Percentiles rank a stretch among this genome's conserved stretches.
phyloP scores from a whole-genome alignment of 2,329 filamentous ascomycete genomes.

The Aspergillus floridensis region DNA sequence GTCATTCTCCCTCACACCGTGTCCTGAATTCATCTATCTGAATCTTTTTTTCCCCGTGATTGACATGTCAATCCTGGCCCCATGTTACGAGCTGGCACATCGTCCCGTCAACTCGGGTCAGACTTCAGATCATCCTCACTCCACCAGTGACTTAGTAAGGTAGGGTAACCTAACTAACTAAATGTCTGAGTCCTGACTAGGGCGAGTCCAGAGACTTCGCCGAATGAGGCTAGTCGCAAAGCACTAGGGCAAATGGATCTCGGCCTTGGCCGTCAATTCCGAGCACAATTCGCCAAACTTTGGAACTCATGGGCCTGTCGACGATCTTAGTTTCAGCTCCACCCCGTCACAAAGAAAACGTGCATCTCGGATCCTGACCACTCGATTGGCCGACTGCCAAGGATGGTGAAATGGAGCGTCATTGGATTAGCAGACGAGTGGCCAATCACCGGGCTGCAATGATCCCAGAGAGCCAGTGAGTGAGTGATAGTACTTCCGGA shows the following conservation, averaged over 20 bases:
- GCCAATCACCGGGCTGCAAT: conserved; percentile 18
- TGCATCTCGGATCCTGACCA: conserved; percentile 14
- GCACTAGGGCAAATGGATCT: conserved; percentile 13
- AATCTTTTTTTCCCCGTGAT: neutral
- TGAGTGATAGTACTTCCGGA: conserved; percentile 15
- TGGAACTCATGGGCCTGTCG: conserved; percentile 12
- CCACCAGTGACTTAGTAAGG: neutral
- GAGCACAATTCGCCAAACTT: conserved; percentile 11
- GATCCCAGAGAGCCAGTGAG: conserved; percentile 7
- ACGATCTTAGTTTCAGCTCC: conserved; percentile 21
- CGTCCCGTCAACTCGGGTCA: conserved; percentile 24
- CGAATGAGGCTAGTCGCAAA: neutral
- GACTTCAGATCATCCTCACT: conserved; percentile 14
- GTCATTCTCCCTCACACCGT: neutral
- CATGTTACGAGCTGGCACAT: conserved; percentile 3
- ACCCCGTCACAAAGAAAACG: conserved; percentile 14
- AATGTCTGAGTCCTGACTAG: neutral
- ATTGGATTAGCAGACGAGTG: conserved; percentile 9
- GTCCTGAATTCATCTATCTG: neutral
- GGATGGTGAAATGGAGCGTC: conserved; percentile 22
- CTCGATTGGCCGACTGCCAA: conserved; percentile 15
- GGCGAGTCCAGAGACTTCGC: neutral
- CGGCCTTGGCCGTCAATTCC: conserved; percentile 16
- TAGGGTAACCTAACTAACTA: too few relatives aligned
- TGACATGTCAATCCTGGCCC: neutral